Conservation (phyloP, 2,329 filamentous ascomycete genomes). For the Trichophyton rubrum region DNA sequence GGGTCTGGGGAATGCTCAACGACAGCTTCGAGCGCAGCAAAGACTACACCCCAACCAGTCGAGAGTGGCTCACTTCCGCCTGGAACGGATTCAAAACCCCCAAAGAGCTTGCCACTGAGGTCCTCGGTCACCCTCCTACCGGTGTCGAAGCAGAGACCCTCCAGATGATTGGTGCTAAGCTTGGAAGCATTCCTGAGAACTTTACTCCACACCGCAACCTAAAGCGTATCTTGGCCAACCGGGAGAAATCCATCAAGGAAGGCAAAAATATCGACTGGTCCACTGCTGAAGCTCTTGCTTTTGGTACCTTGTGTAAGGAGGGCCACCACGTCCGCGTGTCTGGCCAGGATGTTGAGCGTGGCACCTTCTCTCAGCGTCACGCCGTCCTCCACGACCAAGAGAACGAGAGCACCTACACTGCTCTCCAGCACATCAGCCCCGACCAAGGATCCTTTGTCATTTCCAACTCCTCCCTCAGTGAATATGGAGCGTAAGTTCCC, state of each 20-base stretch:
- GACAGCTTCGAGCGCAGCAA: slow-evolving; percentile 96
- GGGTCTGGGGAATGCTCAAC: slow-evolving; percentile 98
- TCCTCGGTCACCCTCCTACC: slow-evolving; percentile 82
- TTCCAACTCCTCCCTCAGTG: slow-evolving; percentile 79
- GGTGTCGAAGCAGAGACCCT: slow-evolving; percentile 61
- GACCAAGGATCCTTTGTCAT: slow-evolving; percentile 95
- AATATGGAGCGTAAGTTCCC: slow-evolving; percentile 49
- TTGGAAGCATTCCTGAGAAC: slow-evolving; percentile 66
- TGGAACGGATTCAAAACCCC: slow-evolving; percentile 99
- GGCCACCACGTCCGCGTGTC: slow-evolving; percentile 96
- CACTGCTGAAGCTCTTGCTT: slow-evolving; percentile 89
- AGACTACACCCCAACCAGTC: slow-evolving; percentile 89
- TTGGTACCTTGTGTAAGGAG: slow-evolving; percentile 79
- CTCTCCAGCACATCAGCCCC: slow-evolving; percentile 74
- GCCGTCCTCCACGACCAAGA: slow-evolving; percentile 96
- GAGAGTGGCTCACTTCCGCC: slow-evolving; percentile 96
- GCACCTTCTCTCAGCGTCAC: slow-evolving; percentile 97
- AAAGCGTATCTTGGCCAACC: slow-evolving; percentile 82
- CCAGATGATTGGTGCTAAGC: slow-evolving; percentile 68
- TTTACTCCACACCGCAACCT: slow-evolving; percentile 90
- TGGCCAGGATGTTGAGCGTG: slow-evolving; percentile 97
- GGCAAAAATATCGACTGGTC: slow-evolving; percentile 96
- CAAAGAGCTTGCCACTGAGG: slow-evolving; percentile 89
- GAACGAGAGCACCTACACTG: slow-evolving; percentile 82
- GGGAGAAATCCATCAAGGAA: slow-evolving; percentile 83